Evolutionary conservation across 129 eudicot species (phyloP).

Genomic region (Artemisia tridentata): DNA sequence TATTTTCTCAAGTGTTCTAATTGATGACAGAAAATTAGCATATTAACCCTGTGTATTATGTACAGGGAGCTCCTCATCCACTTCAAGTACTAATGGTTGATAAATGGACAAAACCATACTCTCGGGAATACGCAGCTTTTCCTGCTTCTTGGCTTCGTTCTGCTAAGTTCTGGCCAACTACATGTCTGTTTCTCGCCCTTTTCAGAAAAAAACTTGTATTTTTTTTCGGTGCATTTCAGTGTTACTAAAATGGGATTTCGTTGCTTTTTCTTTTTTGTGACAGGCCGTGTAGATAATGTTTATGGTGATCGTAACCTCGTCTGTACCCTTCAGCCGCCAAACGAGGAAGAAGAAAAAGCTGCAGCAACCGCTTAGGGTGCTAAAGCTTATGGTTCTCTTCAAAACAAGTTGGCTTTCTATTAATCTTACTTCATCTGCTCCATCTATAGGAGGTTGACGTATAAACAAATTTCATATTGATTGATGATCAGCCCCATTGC

Average conservation of each 20-base stretch:
- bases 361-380: conserved; percentile 69
- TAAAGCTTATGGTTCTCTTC: conserved; percentile 17
- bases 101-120: conserved; percentile 89
- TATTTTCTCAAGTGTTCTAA: conserved; percentile 7
- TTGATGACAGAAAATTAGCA: no score
- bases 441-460: conserved; percentile 25
- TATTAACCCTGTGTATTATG: background rate
- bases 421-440: conserved; percentile 17
- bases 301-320: conserved; percentile 93
- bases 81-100: conserved; percentile 91
- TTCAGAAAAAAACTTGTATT: background rate
- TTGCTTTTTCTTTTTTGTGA: conserved; percentile 1
- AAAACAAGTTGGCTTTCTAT: conserved; percentile 15
- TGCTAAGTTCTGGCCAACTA: conserved; percentile 96
- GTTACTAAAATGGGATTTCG: background rate
- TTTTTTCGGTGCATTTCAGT: background rate
- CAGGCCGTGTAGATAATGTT: conserved; percentile 97
- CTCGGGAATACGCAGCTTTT: conserved; percentile 93
- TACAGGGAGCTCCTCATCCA: conserved; percentile 96
- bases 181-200: conserved; percentile 42
- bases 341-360: conserved; percentile 68
- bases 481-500: conserved; percentile 21
- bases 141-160: conserved; percentile 95
- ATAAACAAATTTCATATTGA: conserved; percentile 34
- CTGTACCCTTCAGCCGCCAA: conserved; percentile 82